Conservation (phyloP, 306 rosid species). For the Chamaecrista fasciculata region DNA sequence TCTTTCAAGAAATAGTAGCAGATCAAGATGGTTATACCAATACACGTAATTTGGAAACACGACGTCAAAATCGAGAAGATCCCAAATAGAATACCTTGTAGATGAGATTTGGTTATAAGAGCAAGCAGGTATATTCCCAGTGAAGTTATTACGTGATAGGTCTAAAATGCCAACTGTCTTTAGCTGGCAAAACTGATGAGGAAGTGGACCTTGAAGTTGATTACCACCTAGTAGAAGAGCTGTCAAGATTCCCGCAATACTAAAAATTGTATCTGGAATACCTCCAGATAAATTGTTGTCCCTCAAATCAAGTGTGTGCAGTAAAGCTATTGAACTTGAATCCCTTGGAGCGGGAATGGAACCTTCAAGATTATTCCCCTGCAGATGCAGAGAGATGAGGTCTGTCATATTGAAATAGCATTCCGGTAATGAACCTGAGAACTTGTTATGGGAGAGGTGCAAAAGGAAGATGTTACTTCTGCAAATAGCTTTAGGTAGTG, state of each 20-base stretch:
- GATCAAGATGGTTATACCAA: neutral
- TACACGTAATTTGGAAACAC: neutral
- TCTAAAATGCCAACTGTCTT: neutral
- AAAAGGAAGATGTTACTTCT: neutral
- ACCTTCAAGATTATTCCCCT: neutral
- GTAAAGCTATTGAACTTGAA: accelerated
- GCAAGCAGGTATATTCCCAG: neutral
- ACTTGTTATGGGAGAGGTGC: neutral
- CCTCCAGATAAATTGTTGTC: neutral
- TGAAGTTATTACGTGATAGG: neutral
- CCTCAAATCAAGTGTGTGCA: neutral
- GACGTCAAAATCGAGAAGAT: no score
- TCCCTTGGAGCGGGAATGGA: neutral
- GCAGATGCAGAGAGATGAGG: neutral
- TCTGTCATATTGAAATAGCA: neutral
- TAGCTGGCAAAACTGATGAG: neutral
- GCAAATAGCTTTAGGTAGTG: neutral
- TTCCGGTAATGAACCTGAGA: neutral
- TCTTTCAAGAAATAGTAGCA: neutral
- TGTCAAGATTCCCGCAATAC: accelerated
- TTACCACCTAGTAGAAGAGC: neutral
- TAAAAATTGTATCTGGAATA: neutral
- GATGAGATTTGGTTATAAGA: neutral
- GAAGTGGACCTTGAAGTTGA: neutral
- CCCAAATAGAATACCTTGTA: neutral